Percentiles rank a stretch among this genome's conserved stretches.
Conservation (phyloP, 2,329 filamentous ascomycete genomes). For the Septoria petroselini region DNA sequence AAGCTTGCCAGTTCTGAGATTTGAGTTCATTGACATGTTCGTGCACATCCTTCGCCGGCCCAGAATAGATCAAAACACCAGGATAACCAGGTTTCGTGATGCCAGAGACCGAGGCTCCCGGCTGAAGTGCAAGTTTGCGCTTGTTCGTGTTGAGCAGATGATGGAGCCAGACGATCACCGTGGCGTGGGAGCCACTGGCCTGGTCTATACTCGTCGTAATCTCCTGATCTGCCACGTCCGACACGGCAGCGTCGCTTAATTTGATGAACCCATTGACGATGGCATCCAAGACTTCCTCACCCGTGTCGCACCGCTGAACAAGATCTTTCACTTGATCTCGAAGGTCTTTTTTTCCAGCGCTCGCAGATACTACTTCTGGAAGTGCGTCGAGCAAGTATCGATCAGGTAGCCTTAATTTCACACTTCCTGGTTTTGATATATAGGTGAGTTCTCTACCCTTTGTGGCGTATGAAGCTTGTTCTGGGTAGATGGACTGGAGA, state of each 20-base stretch:
- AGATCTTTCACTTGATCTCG: conserved; percentile 36
- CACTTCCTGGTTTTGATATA: conserved; percentile 22
- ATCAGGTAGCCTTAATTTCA: conserved; percentile 42
- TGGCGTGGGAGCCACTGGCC: not conserved
- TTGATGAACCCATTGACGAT: conserved; percentile 42
- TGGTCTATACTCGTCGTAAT: not conserved
- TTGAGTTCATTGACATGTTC: conserved; percentile 46
- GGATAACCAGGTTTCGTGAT: conserved; percentile 49
- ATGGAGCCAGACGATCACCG: conserved; percentile 47
- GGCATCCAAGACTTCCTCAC: conserved; percentile 45
- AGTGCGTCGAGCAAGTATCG: conserved; percentile 39
- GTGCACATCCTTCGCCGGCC: conserved; percentile 38
- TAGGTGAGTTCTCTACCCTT: conserved; percentile 43
- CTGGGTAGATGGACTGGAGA: conserved; percentile 47
- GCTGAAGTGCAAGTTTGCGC: conserved; percentile 45
- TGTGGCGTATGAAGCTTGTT: conserved; percentile 38
- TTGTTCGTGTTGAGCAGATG: conserved; percentile 48
- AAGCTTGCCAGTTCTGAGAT: conserved; percentile 46
- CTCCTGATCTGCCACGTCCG: not conserved
- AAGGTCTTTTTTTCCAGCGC: conserved; percentile 38
- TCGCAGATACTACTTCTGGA: conserved; percentile 43
- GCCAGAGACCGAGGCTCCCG: conserved; percentile 39
- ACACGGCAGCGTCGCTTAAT: conserved; percentile 24
- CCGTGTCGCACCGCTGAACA: conserved; percentile 32
- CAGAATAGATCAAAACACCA: conserved; percentile 46